These are phyloP conservation scores for Colletotrichum echinochloae DNA, from an alignment of 2,329 filamentous ascomycete genomes.

Conservation along the genomic window DNA sequence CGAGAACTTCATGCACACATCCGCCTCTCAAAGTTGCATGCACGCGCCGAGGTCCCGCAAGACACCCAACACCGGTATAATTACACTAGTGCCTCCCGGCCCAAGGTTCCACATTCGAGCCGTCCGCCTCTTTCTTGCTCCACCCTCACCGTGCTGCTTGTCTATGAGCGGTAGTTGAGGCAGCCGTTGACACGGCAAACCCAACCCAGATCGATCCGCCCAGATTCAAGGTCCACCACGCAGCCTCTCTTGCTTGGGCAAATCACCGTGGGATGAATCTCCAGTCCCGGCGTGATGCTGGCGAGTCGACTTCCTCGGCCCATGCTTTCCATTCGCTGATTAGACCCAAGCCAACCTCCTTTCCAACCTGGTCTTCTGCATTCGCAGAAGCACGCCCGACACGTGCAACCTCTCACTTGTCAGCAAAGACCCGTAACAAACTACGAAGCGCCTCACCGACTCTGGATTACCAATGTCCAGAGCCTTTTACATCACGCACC, in stretches of 20 bases:
- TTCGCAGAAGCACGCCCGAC: background rate
- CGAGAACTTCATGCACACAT: constrained; percentile 23
- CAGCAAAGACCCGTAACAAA: background rate
- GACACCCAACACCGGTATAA: no score
- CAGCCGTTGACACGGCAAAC: no score
- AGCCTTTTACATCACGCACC: background rate
- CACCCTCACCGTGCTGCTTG: no score
- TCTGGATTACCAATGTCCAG: background rate
- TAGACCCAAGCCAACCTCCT: background rate
- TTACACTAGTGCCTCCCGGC: no score
- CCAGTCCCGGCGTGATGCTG: background rate
- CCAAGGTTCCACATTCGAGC: constrained; percentile 23
- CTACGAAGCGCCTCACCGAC: background rate
- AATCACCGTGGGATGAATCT: background rate
- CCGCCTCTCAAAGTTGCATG: background rate
- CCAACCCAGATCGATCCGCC: background rate
- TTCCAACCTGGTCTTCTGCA: background rate
- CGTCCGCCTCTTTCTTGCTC: constrained; percentile 11
- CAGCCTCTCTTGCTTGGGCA: background rate
- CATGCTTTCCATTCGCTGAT: background rate
- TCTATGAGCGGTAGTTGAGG: no score
- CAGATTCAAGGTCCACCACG: background rate
- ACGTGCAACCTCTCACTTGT: background rate
- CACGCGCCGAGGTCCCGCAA: background rate
- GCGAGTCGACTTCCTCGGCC: background rate